phyloP scores from a whole-genome alignment of 805 yeast species.

The Kodamaea leandrae region DNA sequence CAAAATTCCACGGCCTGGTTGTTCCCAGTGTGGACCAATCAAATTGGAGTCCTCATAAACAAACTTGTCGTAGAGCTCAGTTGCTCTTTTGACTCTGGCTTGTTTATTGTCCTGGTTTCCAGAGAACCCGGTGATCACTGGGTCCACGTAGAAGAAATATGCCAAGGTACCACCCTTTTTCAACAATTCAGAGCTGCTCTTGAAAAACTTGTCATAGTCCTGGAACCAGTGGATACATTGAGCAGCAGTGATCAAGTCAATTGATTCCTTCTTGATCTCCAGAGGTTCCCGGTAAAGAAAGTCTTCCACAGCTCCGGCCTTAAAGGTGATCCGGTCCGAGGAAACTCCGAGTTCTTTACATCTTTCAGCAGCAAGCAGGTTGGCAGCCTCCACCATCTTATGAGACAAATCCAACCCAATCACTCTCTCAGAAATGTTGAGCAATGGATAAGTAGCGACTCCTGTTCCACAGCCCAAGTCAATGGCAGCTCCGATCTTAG shows the following conservation, averaged over 20 bases:
- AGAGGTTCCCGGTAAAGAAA: slow-evolving; percentile 1
- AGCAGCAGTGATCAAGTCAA: slow-evolving; percentile 42
- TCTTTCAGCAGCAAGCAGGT: slow-evolving; percentile 20
- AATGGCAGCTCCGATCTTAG: slow-evolving; percentile 24
- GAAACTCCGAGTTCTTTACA: slow-evolving; percentile 11
- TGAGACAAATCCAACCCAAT: slow-evolving; percentile 48
- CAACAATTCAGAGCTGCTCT: slow-evolving; percentile 34
- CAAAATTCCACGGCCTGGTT: slow-evolving; percentile 68
- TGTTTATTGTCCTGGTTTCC: slow-evolving; percentile 14
- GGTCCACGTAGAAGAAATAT: slow-evolving; percentile 43
- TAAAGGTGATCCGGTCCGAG: slow-evolving; percentile 26
- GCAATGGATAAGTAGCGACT: slow-evolving; percentile 46
- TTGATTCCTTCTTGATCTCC: slow-evolving; percentile 18
- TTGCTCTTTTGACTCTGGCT: slow-evolving; percentile 21
- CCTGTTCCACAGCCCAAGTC: slow-evolving; percentile 57
- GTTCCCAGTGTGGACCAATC: slow-evolving; percentile 79
- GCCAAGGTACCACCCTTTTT: slow-evolving; percentile 43
- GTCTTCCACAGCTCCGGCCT: slow-evolving; percentile 33
- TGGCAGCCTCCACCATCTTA: slow-evolving; percentile 47
- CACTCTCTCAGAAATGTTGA: slow-evolving; percentile 36
- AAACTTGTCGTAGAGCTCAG: slow-evolving; percentile 32
- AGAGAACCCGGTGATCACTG: slow-evolving; percentile 28
- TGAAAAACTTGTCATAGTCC: slow-evolving; percentile 30
- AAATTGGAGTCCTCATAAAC: slow-evolving; percentile 42
- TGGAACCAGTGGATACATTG: slow-evolving; percentile 44